phyloP scores from a whole-genome alignment of 768 basidiomycete genomes.

The Crassisporium funariophilum region DNA sequence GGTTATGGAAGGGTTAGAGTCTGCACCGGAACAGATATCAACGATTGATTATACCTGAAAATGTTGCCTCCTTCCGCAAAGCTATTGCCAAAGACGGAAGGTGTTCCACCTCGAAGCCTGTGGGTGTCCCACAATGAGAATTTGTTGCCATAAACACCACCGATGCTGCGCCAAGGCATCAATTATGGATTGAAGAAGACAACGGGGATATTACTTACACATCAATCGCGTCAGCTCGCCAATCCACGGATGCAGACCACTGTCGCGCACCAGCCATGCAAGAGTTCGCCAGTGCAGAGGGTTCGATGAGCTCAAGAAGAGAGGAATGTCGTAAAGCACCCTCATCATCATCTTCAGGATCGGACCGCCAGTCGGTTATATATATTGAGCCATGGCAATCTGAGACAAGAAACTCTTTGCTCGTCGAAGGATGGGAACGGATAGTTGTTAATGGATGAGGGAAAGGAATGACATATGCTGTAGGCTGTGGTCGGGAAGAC shows the following conservation, averaged over 20 bases:
- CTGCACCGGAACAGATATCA: neutral
- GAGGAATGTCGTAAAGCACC: slow-evolving; percentile 63
- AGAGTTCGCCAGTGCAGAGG: slow-evolving; percentile 58
- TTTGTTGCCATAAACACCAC: slow-evolving; percentile 70
- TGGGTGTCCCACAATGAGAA: slow-evolving; percentile 80
- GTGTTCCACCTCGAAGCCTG: slow-evolving; percentile 73
- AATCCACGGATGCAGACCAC: slow-evolving; percentile 64
- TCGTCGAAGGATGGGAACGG: slow-evolving; percentile 67
- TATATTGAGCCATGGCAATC: slow-evolving; percentile 76
- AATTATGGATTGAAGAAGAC: slow-evolving; percentile 1
- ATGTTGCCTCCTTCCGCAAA: slow-evolving; percentile 67
- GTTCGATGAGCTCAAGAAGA: slow-evolving; percentile 73
- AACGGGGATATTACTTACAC: slow-evolving; percentile 58
- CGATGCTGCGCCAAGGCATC: slow-evolving; percentile 51
- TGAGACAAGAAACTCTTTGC: slow-evolving; percentile 79
- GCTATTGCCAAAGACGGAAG: slow-evolving; percentile 58
- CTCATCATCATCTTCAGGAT: slow-evolving; percentile 55
- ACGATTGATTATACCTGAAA: slow-evolving; percentile 57
- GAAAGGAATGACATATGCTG: slow-evolving; percentile 75
- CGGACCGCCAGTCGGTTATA: slow-evolving; percentile 82
- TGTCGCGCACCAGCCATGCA: slow-evolving; percentile 45
- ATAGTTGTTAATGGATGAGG: slow-evolving; percentile 72
- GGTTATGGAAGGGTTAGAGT: neutral
- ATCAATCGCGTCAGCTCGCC: slow-evolving; percentile 70
- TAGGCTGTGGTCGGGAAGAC: slow-evolving; percentile 62